phyloP scores from a whole-genome alignment of 2,329 filamentous ascomycete genomes.

The Endocalyx cinctus region DNA sequence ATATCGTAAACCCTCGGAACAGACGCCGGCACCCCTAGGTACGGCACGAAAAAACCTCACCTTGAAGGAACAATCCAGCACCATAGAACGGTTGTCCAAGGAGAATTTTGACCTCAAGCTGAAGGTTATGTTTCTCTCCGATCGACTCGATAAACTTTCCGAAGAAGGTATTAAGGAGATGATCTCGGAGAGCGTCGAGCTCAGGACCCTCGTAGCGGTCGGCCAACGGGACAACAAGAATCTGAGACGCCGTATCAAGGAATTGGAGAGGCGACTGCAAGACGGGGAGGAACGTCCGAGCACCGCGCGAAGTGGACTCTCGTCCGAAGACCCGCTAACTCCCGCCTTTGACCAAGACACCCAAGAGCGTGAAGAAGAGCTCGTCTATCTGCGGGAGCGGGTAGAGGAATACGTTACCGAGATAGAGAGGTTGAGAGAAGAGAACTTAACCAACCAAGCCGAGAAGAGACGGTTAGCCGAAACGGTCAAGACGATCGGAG shows the following conservation, averaged over 20 bases:
- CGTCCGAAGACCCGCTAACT: slow-evolving; percentile 54
- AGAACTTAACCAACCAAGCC: slow-evolving; percentile 72
- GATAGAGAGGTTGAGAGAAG: slow-evolving; percentile 75
- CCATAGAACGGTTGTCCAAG: slow-evolving; percentile 92
- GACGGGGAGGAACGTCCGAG: slow-evolving; percentile 60
- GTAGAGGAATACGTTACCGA: slow-evolving; percentile 80
- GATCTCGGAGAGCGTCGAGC: slow-evolving; percentile 94
- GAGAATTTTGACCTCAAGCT: slow-evolving; percentile 98
- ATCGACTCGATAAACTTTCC: slow-evolving; percentile 86
- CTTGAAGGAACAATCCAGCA: slow-evolving; percentile 94
- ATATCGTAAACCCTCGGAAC: slow-evolving; percentile 43
- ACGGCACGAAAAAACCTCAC: slow-evolving; percentile 68
- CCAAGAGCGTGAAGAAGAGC: slow-evolving; percentile 76
- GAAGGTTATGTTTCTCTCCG: slow-evolving; percentile 94
- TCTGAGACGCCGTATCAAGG: slow-evolving; percentile 74
- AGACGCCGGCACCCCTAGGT: slow-evolving; percentile 49
- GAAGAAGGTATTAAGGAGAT: slow-evolving; percentile 97
- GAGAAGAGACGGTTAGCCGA: slow-evolving; percentile 86
- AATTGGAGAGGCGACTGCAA: slow-evolving; percentile 72
- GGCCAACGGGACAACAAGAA: slow-evolving; percentile 87
- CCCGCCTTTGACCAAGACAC: slow-evolving; percentile 54
- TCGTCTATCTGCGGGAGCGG: slow-evolving; percentile 77
- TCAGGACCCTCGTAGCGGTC: slow-evolving; percentile 85
- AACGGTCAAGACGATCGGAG: slow-evolving; percentile 57
- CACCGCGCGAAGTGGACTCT: slow-evolving; percentile 52